Conservation (phyloP, 2,329 filamentous ascomycete genomes). For the Lachnellula suecica region DNA sequence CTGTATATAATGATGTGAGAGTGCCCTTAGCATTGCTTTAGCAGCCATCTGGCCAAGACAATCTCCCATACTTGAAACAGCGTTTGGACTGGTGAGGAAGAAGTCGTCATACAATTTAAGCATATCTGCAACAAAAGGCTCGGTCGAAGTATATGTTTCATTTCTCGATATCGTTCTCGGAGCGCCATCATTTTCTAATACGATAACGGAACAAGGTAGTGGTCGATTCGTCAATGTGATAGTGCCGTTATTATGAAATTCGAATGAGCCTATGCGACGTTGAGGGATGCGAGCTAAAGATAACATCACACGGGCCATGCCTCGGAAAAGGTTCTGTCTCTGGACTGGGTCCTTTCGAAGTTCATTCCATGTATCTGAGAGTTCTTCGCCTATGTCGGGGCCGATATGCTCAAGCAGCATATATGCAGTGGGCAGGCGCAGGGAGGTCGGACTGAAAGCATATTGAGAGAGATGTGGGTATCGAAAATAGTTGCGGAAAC, state of each 20-base stretch:
- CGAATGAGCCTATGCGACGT: slow-evolving; percentile 24
- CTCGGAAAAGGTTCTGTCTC: slow-evolving; percentile 32
- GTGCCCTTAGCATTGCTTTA: slow-evolving; percentile 23
- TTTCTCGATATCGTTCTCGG: slow-evolving; percentile 30
- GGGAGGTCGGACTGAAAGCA: slow-evolving; percentile 4
- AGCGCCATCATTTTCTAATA: slow-evolving; percentile 36
- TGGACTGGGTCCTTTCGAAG: slow-evolving; percentile 17
- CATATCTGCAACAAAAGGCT: slow-evolving; percentile 25
- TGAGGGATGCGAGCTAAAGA: slow-evolving; percentile 24
- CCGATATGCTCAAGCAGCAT: slow-evolving; percentile 21
- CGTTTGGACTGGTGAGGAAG: slow-evolving; percentile 29
- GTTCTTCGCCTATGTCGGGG: slow-evolving; percentile 27
- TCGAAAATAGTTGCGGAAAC: slow-evolving; percentile 15
- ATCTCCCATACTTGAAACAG: slow-evolving; percentile 22
- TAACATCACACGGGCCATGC: slow-evolving; percentile 28
- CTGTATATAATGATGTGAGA: slow-evolving; percentile 30
- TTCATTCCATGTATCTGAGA: slow-evolving; percentile 27
- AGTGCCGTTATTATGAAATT: slow-evolving; percentile 31
- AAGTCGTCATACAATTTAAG: slow-evolving; percentile 27
- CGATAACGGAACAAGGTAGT: slow-evolving; percentile 27
- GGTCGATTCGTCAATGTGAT: slow-evolving; percentile 35
- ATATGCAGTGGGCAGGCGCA: slow-evolving; percentile 16
- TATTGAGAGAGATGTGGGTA: slow-evolving; percentile 14
- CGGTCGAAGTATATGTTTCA: slow-evolving; percentile 32
- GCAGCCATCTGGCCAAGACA: slow-evolving; percentile 31